Evolutionary conservation across 306 rosid genomes (phyloP).

Genomic region (Cyclanthera cordifolia): DNA sequence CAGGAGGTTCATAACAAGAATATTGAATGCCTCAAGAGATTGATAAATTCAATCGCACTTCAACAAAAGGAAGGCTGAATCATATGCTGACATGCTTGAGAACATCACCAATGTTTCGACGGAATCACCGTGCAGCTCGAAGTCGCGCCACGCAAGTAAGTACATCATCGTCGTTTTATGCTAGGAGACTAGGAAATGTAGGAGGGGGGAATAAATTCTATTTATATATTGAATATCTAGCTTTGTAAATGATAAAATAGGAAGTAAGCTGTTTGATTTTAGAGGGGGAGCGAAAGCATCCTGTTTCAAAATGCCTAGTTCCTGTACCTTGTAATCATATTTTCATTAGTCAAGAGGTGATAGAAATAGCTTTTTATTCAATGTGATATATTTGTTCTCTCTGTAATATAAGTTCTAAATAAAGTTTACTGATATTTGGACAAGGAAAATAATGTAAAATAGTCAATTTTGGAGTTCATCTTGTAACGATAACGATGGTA

Average conservation of each 20-base stretch:
- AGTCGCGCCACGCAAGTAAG: too few species aligned
- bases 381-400: not conserved
- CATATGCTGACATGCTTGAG: not conserved
- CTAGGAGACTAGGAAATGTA: not conserved
- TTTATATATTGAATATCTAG: not conserved
- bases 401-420: not conserved
- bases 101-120: not conserved
- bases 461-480: too few species aligned
- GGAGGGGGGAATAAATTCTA: not conserved
- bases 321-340: not conserved
- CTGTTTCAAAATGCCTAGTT: not conserved
- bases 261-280: not conserved
- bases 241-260: slow-evolving; percentile 4
- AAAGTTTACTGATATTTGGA: not conserved
- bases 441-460: not conserved
- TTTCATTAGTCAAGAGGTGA: slow-evolving; percentile 1
- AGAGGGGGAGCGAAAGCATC: slow-evolving; percentile 2
- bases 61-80: not conserved
- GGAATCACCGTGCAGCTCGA: not conserved
- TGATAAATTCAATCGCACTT: not conserved
- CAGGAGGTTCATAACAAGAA: slow-evolving; percentile 26
- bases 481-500: too few species aligned
- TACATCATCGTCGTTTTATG: not conserved
- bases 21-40: slow-evolving; percentile 12
- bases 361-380: not conserved